Conservation (phyloP, 768 basidiomycete species). For the Arthromyces matolae region DNA sequence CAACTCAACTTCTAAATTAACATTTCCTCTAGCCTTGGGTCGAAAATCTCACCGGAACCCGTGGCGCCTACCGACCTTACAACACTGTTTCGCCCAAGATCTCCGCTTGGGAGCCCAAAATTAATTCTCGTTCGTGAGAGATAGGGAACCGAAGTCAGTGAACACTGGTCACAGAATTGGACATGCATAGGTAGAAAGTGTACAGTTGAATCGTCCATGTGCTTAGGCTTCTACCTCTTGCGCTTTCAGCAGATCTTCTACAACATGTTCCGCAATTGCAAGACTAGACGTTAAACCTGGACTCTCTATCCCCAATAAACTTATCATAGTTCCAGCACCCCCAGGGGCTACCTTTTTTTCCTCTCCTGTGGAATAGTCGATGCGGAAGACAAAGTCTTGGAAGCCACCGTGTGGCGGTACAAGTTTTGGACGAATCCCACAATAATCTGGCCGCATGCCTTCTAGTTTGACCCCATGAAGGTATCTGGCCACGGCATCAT, state of each 20-base stretch:
- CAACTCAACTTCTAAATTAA: neutral
- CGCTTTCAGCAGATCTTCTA: conserved; percentile 49
- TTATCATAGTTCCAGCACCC: conserved; percentile 59
- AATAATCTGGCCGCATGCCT: conserved; percentile 77
- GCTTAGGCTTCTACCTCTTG: conserved; percentile 12
- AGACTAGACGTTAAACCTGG: conserved; percentile 88
- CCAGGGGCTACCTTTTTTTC: conserved; percentile 17
- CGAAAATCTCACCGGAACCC: conserved; percentile 91
- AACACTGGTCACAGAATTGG: too few species aligned
- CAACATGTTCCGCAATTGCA: conserved; percentile 82
- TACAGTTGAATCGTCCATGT: conserved; percentile 5
- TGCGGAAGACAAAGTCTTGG: conserved; percentile 77
- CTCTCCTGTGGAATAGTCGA: conserved; percentile 47
- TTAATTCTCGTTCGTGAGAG: conserved; percentile 39
- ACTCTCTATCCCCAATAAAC: conserved; percentile 85
- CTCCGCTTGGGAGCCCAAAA: conserved; percentile 78
- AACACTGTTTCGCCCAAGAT: conserved; percentile 84
- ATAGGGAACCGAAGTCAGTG: conserved; percentile 9
- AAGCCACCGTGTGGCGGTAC: conserved; percentile 70
- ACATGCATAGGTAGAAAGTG: too few species aligned
- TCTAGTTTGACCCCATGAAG: conserved; percentile 58
- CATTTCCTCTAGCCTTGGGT: conserved; percentile 58
- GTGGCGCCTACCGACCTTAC: conserved; percentile 87
- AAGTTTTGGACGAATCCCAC: conserved; percentile 86
- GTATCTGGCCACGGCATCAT: conserved; percentile 68